Evolutionary conservation across 768 basidiomycete genomes (phyloP).

Genomic region (Lactarius hatsudake): DNA sequence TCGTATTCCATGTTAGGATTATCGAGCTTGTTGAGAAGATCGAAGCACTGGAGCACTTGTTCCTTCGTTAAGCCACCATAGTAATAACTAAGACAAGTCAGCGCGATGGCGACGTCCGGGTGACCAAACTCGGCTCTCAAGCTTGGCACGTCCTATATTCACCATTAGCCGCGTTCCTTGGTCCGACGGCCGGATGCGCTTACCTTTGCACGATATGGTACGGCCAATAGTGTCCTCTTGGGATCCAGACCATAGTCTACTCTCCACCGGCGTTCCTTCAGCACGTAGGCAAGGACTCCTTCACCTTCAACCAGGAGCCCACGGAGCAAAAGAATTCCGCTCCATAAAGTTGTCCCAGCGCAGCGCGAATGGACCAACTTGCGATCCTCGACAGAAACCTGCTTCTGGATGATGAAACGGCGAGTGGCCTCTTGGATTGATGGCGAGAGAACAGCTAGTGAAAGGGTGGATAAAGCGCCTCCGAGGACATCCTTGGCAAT

Average conservation of each 20-base stretch:
- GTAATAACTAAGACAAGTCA: slow-evolving; percentile 50
- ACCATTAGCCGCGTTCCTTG: neutral
- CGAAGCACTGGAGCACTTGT: slow-evolving; percentile 41
- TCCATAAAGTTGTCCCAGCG: slow-evolving; percentile 32
- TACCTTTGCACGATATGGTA: slow-evolving; percentile 47
- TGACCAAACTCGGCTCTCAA: slow-evolving; percentile 50
- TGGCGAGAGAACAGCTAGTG: too few species aligned
- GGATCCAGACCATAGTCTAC: slow-evolving; percentile 50
- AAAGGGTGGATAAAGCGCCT: neutral
- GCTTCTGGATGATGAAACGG: neutral
- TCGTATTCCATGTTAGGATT: slow-evolving; percentile 44
- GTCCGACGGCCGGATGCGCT: neutral
- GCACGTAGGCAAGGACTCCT: slow-evolving; percentile 40
- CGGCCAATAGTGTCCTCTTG: slow-evolving; percentile 44
- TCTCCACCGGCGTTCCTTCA: slow-evolving; percentile 45
- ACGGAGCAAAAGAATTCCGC: slow-evolving; percentile 42
- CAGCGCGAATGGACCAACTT: neutral
- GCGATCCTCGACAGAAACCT: neutral
- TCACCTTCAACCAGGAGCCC: slow-evolving; percentile 39
- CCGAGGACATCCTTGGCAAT: neutral
- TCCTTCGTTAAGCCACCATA: slow-evolving; percentile 42
- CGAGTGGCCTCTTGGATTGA: neutral
- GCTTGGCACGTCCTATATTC: slow-evolving; percentile 42
- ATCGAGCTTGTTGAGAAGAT: slow-evolving; percentile 39
- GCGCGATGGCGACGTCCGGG: slow-evolving; percentile 45